phyloP scores from a whole-genome alignment of 2,329 filamentous ascomycete genomes.

The Sordariomycetes sp. region DNA sequence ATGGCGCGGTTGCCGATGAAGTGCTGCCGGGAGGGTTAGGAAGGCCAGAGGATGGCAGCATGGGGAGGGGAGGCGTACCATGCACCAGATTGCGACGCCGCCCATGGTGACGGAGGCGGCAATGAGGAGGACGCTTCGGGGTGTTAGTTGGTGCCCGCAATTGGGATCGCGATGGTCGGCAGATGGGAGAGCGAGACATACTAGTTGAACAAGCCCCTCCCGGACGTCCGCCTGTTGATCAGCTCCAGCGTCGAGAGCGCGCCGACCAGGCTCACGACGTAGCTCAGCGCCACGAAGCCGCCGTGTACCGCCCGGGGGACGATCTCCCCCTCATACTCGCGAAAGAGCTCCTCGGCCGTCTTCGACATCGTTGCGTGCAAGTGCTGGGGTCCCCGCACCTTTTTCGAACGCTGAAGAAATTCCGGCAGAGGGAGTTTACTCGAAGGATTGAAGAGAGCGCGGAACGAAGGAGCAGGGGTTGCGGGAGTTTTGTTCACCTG shows the following conservation, averaged over 20 bases:
- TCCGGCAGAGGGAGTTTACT: neutral
- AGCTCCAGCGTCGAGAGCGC: conserved; percentile 72
- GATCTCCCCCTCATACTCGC: conserved; percentile 29
- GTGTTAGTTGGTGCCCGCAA: conserved; percentile 24
- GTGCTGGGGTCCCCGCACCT: neutral
- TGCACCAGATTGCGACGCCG: conserved; percentile 64
- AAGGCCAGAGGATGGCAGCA: conserved; percentile 2
- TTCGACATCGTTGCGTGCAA: neutral
- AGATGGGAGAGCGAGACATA: conserved; percentile 22
- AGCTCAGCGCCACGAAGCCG: conserved; percentile 61
- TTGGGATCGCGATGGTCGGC: neutral
- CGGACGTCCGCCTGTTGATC: conserved; percentile 64
- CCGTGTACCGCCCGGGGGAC: conserved; percentile 39
- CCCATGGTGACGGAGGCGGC: conserved; percentile 62
- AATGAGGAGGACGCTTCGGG: conserved; percentile 37
- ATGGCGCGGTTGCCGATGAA: conserved; percentile 78
- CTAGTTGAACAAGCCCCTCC: conserved; percentile 60
- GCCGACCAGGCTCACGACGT: conserved; percentile 67
- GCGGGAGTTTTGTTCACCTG: neutral
- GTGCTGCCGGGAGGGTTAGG: conserved; percentile 37
- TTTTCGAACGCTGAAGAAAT: neutral
- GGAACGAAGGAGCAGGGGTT: neutral
- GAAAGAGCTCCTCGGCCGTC: conserved; percentile 18
- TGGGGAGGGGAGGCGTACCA: conserved; percentile 29
- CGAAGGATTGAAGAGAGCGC: neutral